Evolutionary conservation across 805 yeast genomes (phyloP).

Genomic region (Ogataea paraovalis): DNA sequence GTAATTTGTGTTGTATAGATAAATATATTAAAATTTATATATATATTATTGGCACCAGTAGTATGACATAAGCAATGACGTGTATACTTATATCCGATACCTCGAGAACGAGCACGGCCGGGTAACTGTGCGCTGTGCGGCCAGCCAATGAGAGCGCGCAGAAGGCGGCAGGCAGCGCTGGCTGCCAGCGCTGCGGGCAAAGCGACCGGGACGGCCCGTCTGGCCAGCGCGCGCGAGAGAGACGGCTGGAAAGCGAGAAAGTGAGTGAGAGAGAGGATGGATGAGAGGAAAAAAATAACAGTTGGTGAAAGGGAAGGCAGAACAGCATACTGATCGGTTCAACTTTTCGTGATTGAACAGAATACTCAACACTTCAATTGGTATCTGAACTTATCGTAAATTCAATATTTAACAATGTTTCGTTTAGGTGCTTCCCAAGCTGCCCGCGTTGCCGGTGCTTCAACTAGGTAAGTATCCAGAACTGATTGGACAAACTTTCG

Average conservation of each 20-base stretch:
- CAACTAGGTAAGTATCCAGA: conserved; percentile 42
- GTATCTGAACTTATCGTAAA: background rate
- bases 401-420: conserved; percentile 35
- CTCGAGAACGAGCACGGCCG: background rate
- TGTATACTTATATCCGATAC: background rate
- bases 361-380: background rate
- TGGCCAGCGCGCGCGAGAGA: background rate
- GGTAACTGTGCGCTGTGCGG: background rate
- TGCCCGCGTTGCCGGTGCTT: conserved; percentile 45
- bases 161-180: background rate
- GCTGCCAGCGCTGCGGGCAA: background rate
- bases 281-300: background rate
- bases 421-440: conserved; percentile 51
- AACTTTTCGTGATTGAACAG: too few species aligned
- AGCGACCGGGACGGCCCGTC: background rate
- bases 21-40: too few species aligned
- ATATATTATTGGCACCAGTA: too few species aligned
- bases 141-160: background rate
- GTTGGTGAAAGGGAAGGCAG: background rate
- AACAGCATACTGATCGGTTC: too few species aligned
- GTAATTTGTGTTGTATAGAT: too few species aligned
- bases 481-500: too few species aligned
- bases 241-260: background rate
- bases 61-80: too few species aligned
- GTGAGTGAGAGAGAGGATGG: background rate